Conservation (phyloP, 1,284 basidiomycete species). For the Vanrija pseudolonga region DNA sequence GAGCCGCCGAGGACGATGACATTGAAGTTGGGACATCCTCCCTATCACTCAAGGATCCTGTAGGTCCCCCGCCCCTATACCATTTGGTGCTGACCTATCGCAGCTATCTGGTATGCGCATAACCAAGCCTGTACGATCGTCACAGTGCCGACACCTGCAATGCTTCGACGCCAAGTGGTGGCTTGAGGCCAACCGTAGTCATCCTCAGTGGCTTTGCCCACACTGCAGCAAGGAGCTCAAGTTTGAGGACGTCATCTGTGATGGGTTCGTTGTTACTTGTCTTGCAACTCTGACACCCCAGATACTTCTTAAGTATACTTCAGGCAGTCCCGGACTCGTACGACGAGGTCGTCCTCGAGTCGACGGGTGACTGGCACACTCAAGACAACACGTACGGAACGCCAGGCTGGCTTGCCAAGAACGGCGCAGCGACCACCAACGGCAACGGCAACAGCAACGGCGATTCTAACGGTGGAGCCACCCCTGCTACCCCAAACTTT, state of each 20-base stretch:
- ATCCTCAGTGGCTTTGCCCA: constrained; percentile 95
- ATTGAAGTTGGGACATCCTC: constrained; percentile 80
- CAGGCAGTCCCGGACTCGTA: constrained; percentile 60
- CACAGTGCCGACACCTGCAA: constrained; percentile 80
- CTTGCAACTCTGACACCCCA: constrained; percentile 6
- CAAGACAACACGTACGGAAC: constrained; percentile 79
- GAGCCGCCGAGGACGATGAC: constrained; percentile 70
- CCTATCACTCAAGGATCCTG: constrained; percentile 87
- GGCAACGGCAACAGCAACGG: too few relatives aligned
- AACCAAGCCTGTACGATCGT: constrained; percentile 76
- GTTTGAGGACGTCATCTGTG: constrained; percentile 78
- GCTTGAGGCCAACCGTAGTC: constrained; percentile 93
- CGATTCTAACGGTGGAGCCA: too few relatives aligned
- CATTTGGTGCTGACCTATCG: not conserved
- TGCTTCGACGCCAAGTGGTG: constrained; percentile 96
- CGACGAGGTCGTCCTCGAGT: constrained; percentile 89
- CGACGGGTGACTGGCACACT: constrained; percentile 94
- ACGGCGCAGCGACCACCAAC: not conserved
- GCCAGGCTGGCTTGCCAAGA: constrained; percentile 57
- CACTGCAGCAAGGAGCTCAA: constrained; percentile 79
- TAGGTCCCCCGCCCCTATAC: constrained; percentile 54
- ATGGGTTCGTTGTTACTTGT: constrained; percentile 62
- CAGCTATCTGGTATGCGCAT: constrained; percentile 88
- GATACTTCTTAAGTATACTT: constrained; percentile 32
- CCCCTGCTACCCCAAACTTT: not conserved